These are phyloP conservation scores for Aspergillus nomiae DNA, from an alignment of 2,329 filamentous ascomycete species.

Conservation along the genomic window DNA sequence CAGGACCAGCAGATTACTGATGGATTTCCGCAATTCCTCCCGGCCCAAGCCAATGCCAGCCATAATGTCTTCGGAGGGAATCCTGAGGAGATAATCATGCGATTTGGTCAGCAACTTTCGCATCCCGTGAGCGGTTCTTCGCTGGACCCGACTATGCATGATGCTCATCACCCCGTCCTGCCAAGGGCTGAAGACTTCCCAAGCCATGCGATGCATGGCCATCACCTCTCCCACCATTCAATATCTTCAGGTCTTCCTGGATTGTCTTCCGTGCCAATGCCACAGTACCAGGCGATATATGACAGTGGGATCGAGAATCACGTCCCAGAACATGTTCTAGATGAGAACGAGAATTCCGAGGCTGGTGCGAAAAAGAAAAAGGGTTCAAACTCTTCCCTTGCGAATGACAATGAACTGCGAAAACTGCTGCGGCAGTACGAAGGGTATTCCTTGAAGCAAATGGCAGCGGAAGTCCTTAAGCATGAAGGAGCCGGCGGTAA, in stretches of 20 bases:
- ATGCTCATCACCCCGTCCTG: slow-evolving; percentile 37
- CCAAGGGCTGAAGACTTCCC: slow-evolving; percentile 42
- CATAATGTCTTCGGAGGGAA: slow-evolving; percentile 42
- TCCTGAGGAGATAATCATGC: slow-evolving; percentile 49
- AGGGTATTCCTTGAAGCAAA: slow-evolving; percentile 48
- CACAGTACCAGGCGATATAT: slow-evolving; percentile 44
- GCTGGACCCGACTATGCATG: slow-evolving; percentile 42
- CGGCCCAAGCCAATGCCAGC: slow-evolving; percentile 34
- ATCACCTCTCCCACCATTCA: slow-evolving; percentile 38
- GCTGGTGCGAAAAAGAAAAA: slow-evolving; percentile 47
- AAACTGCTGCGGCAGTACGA: slow-evolving; percentile 51
- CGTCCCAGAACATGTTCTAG: slow-evolving; percentile 41
- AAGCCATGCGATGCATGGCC: slow-evolving; percentile 35
- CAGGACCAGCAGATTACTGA: slow-evolving; percentile 45
- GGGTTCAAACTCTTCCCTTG: slow-evolving; percentile 50
- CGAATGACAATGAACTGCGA: slow-evolving; percentile 52
- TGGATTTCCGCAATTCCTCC: slow-evolving; percentile 42
- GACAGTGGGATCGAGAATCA: slow-evolving; percentile 46
- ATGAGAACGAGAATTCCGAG: slow-evolving; percentile 48
- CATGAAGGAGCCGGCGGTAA: slow-evolving; percentile 53
- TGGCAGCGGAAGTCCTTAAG: slow-evolving; percentile 52
- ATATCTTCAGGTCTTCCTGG: slow-evolving; percentile 40
- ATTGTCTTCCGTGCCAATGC: slow-evolving; percentile 33
- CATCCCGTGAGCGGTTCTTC: slow-evolving; percentile 39
- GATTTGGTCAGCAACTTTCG: slow-evolving; percentile 45